Evolutionary conservation across 2,329 filamentous ascomycete genomes (phyloP).

Genomic region (Magnaporthiopsis rhizophila): DNA sequence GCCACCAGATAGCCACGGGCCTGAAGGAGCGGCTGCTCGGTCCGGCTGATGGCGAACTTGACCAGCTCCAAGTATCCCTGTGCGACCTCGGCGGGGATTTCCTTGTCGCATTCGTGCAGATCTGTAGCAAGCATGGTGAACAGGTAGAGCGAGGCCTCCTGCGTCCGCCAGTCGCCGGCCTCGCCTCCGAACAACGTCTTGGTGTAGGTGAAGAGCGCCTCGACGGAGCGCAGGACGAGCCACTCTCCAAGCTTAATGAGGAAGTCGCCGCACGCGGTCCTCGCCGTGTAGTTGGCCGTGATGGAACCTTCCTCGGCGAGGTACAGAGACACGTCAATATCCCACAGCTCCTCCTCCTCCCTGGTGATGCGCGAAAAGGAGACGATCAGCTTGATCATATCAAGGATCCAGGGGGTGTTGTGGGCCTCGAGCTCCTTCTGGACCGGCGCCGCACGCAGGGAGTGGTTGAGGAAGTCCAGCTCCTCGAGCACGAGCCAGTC

Average conservation of each 20-base stretch:
- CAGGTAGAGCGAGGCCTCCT: constrained; percentile 77
- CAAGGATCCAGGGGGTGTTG: constrained; percentile 75
- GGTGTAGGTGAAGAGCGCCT: constrained; percentile 71
- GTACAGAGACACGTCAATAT: constrained; percentile 92
- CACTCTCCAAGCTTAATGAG: constrained; percentile 90
- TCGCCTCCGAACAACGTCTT: constrained; percentile 60
- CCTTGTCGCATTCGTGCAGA: constrained; percentile 68
- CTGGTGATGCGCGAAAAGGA: constrained; percentile 83
- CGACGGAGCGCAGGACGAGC: constrained; percentile 67
- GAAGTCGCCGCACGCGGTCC: constrained; percentile 85
- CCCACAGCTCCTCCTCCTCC: constrained; percentile 93
- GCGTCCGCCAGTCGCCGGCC: constrained; percentile 47
- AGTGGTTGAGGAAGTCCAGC: constrained; percentile 88
- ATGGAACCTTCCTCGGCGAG: constrained; percentile 91
- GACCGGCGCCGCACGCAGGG: constrained; percentile 79
- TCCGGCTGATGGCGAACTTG: constrained; percentile 62
- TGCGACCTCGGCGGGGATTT: constrained; percentile 60
- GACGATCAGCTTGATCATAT: constrained; percentile 78
- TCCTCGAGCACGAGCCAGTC: constrained; percentile 93
- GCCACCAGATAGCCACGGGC: constrained; percentile 83
- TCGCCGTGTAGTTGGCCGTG: constrained; percentile 90
- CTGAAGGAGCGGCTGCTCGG: constrained; percentile 67
- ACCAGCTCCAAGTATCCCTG: constrained; percentile 74
- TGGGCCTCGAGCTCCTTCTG: constrained; percentile 82
- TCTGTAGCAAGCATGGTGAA: constrained; percentile 79